phyloP scores from a whole-genome alignment of 257 asterid genomes.

The Rhazya stricta region DNA sequence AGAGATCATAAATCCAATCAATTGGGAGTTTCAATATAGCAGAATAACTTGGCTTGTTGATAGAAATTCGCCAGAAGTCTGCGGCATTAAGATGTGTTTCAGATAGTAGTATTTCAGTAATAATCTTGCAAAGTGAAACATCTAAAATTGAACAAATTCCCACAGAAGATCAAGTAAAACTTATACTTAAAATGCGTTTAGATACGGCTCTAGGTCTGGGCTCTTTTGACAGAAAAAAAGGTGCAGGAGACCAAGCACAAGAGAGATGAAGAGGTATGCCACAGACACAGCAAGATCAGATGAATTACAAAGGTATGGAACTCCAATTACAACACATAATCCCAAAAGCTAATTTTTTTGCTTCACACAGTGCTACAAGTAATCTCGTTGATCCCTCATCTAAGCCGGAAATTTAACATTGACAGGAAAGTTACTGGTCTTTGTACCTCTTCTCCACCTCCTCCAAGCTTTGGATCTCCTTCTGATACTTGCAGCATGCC shows the following conservation, averaged over 20 bases:
- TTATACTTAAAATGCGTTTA: not conserved
- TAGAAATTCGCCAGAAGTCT: too few relatives aligned
- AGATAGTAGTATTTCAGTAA: not conserved
- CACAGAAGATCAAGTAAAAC: not conserved
- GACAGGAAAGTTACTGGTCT: slow-evolving; percentile 40
- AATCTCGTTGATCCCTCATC: not conserved
- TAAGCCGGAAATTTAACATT: not conserved
- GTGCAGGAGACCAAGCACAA: not conserved
- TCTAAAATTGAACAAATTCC: not conserved
- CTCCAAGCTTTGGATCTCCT: slow-evolving; percentile 61
- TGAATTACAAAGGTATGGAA: not conserved
- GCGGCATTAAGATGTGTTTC: not conserved
- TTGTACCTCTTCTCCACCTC: slow-evolving; percentile 86
- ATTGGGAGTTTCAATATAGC: too few relatives aligned
- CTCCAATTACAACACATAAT: not conserved
- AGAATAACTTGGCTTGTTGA: too few relatives aligned
- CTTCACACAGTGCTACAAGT: not conserved
- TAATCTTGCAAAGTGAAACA: not conserved
- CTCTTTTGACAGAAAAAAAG: too few relatives aligned
- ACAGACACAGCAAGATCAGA: not conserved
- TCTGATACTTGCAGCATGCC: slow-evolving; percentile 68
- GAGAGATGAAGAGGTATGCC: not conserved
- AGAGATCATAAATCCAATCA: too few relatives aligned
- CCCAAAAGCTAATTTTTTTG: not conserved
- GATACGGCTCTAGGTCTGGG: not conserved